Evolutionary conservation across 179 eudicot genomes (phyloP), one percentile per base, ranked within the genome.

Genomic region (Heliamphora pulchella): DNA sequence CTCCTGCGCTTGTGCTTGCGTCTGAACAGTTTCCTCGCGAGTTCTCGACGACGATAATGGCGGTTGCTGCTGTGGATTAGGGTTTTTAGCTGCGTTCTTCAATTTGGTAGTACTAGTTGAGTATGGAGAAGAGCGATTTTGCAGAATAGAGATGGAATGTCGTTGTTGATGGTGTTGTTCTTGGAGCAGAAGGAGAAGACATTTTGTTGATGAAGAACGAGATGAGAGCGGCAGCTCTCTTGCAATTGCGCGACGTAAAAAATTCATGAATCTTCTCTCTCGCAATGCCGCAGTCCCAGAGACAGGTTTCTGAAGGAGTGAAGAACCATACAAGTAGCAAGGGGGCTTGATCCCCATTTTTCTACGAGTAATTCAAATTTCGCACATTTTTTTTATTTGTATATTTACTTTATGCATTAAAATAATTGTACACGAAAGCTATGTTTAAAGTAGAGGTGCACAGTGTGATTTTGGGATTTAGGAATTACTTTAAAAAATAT

Each of bases 111-210:
- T 66, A 31, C 67, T 18, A 2, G 76, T 70, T 53, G 81, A 70
- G 76, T 70, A 70, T 0, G 41, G 80, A 65, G 67, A 70, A 69
- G 66, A 48, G 54, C 9, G 80, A 1, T 50, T 31, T 78, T 55
- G 76, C 75, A 55, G 46, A 55, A 58, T 0, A 70, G 58, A 17
- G 1, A 41, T 11, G 41, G 41, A 39, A 6, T 50, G 41, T 15
- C 2, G 73, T 15, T 2, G 14, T 6, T 1, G 39, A 8, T 15
- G 53, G 9, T 75, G 77, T 9, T 41, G 77, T 43, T 17, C 51
- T 22, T n/a, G 67, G 54, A 75, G 68, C 41, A 48, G 11, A 5
- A 69, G 65, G 0, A 69, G 75, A 7, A 57, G 67, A 43, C 55
- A 57, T 70, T 70, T 79, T 18, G 11, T 57, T 44, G 76, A 20